Percentiles rank a stretch among this genome's conserved stretches.
phyloP scores from a whole-genome alignment of 306 rosid genomes.

The Vachellia pachyceras region DNA sequence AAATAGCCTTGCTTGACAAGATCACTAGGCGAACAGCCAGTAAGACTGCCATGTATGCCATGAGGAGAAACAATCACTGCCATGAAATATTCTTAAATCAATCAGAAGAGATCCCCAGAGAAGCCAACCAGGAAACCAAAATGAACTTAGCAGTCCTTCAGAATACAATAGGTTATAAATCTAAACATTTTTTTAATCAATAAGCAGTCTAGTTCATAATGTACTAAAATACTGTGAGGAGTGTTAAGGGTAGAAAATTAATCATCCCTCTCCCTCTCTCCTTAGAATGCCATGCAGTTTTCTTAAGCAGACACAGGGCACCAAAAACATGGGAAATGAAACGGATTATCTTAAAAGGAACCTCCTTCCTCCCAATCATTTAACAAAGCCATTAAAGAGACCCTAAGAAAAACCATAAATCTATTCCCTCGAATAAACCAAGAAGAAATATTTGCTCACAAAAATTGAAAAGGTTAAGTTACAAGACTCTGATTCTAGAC shows the following conservation, averaged over 20 bases:
- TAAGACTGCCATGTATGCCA: conserved; percentile 94
- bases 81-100: conserved; percentile 33
- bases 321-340: background rate
- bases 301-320: background rate
- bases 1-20: conserved; percentile 84
- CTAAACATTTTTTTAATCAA: background rate
- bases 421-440: background rate
- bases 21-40: conserved; percentile 93
- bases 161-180: background rate
- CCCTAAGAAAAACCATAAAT: background rate
- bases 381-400: background rate
- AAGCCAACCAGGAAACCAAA: conserved; percentile 23
- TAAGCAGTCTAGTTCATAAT: background rate
- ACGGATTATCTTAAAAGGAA: background rate
- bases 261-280: background rate
- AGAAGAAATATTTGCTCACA: background rate
- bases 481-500: background rate
- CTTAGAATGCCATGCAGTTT: background rate
- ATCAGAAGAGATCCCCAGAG: conserved; percentile 39
- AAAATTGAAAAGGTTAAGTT: background rate
- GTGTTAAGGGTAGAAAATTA: background rate
- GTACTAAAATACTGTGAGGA: background rate
- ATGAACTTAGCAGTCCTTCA: conserved; percentile 31
- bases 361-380: background rate
- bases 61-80: conserved; percentile 97